Evolutionary conservation across 495 filamentous ascomycete species (phyloP), one percentile per base, ranked within the genome.

Genomic region (Penicillium maclennaniae): DNA sequence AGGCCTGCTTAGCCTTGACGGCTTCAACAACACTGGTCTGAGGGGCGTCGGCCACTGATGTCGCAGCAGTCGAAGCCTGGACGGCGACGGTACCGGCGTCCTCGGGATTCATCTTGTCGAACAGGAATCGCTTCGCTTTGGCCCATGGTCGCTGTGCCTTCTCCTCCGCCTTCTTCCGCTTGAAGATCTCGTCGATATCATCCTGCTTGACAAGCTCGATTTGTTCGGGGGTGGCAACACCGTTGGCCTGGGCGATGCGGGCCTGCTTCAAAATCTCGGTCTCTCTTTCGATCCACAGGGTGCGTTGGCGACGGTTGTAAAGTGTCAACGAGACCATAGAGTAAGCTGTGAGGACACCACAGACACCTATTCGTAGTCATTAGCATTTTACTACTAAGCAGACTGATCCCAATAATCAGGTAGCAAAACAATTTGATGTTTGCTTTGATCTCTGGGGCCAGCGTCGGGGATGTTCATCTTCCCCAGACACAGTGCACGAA

Each of bases 281-380:
- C 61, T 86, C 75, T 45, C 79, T 77, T 65, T 83, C 79, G 68
- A 85, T 67, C 73, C 73, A 92, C 51, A 89, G 83, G 53, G 72
- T 73, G 46, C 79, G 78, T 69, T 86, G 83, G 43, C 78, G 76
- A 38, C 89, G 86, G 75, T 96, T 97, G 74, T 92, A 88, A 40
- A 89, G 67, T 26, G 93, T 82, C 83, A 98, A 88, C 69, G 96
- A 92, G 63, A 80, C 79, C 47, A 91, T 79, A 7, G 92, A 87
- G 74, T 91, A 93, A 50, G 84, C 77, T 19, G 88, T 89, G 36
- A 92, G 80, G 47, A 85, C 79, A 57, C 79, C 83, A 55, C 84
- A 82, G 58, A 96, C 65, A 47, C 84, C 91, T 92, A 60, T 44
- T 15, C 20, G 3, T n/a, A 20, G 14, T 6, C 2, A 6, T 19